Evolutionary conservation across 129 eudicot genomes (phyloP), one percentile per base, ranked within the genome.

Genomic region (Scalesia atractyloides): DNA sequence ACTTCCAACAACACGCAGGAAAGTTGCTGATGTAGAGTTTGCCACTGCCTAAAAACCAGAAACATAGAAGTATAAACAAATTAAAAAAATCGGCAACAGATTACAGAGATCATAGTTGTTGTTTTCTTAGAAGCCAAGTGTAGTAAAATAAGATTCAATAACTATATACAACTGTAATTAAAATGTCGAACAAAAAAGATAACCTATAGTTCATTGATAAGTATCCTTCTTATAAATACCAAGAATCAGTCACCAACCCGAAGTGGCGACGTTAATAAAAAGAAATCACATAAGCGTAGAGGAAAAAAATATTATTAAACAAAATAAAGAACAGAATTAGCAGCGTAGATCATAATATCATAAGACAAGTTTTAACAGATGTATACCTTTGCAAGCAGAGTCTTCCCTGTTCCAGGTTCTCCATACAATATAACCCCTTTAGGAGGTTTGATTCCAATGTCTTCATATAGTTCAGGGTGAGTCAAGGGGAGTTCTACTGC

Each of bases 381-480:
- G 34, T 64, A 74, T 76, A 89, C 98, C 98, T 93, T 93, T 22
- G 98, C 98, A 70, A 93, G 98, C 46, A 93, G 79, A 44, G 98
- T 93, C 81, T 93, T 93, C 44, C 98, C 98, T n/a, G 98, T 93
- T 48, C 98, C 98, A 68, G 98, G 98, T 71, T 93, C 98, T 72
- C 98, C 98, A 81, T 93, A 93, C 24, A 93, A 90, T 77, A 93
- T 93, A 64, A 93, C 98, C 54, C 98, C 98, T 34, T 93, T 93
- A 54, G 98, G 98, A 69, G 98, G 98, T 78, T 87, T 93, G 66
- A 93, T 93, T 75, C 98, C 98, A 81, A 93, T 93, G 77, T 93
- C 98, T 77, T 93, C 97, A 75, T 93, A 93, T 24, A 93, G 78
- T 68, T 93, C 98, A 48, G 98, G 98, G 84, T 93, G 98, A 30